Base-by-base conservation (phyloP, 768 basidiomycete genomes). In the Kwoniella bestiolae region DNA sequence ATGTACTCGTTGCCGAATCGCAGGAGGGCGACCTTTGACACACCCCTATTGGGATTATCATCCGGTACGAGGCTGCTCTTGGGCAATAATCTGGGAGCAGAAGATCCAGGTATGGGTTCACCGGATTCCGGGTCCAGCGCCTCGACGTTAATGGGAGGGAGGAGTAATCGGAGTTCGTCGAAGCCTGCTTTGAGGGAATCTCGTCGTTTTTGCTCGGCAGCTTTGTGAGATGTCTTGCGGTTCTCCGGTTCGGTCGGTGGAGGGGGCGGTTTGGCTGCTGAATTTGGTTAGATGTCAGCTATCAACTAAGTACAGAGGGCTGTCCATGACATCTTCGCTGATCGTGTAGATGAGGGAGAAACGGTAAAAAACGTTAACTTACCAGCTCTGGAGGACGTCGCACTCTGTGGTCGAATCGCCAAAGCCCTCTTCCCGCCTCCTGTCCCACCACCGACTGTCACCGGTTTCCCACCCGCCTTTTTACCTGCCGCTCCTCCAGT, bases 161-260 rank as follows among this genome's bases (percentile, higher is more conserved):
- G 85, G 16, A 98, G 84, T 18, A 84, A 79, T 16, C 83, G 79
- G 14, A 84, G 73, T 52, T 83, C 83, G 66, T 84, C 83, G 66
- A 84, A 98, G 3, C 94, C 92, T 16, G 90, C 89, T 83, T 98
- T 99, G 65, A 98, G 87, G 47, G 92, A 94, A 81, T 99, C 95
- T 8, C 96, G 88, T 49, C 96, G 90, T 79, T 94, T 94, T 80
- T 99, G 96, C 81, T 99, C 96, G 5, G 96, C 96, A 12, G 89
- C 91, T 82, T 97, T 98, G 82, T 99, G 83, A 1, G 82, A 82
- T 16, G 82, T 80, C 57, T 77, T 78, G 11, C 81, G 77, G n/a
- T 58, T 74, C 60, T 82, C 82, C 25, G 67, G 68, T 35, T 77
- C 75, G 5, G 63, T 50, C 9, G 55, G 67, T 12, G 34, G 51